phyloP scores from a whole-genome alignment of 148 eudicot species.

The Talinum fruticosum region DNA sequence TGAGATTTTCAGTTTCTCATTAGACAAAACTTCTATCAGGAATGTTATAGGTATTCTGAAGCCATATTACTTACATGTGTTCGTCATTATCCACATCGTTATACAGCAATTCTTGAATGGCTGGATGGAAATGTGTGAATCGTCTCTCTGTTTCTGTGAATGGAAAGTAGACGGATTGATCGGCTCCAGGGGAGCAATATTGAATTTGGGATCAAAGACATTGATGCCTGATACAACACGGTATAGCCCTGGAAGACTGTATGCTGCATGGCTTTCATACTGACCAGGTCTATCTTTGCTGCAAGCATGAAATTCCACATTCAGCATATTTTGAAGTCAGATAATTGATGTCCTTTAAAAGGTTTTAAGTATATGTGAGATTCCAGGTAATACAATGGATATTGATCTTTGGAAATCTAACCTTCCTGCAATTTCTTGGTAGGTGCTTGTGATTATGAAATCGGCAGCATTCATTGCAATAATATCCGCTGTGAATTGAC shows the following conservation, averaged over 20 bases:
- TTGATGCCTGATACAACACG: slow-evolving; percentile 86
- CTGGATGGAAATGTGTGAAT: slow-evolving; percentile 57
- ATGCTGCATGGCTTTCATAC: slow-evolving; percentile 82
- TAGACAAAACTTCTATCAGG: neutral
- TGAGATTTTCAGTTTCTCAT: neutral
- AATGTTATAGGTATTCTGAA: slow-evolving; percentile 1
- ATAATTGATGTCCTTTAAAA: slow-evolving; percentile 1
- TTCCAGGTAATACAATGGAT: neutral
- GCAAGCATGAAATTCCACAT: slow-evolving; percentile 29
- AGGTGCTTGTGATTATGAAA: slow-evolving; percentile 94
- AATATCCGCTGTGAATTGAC: slow-evolving; percentile 89
- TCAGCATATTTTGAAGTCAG: slow-evolving; percentile 5
- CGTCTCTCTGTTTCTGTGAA: slow-evolving; percentile 58
- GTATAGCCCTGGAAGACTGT: slow-evolving; percentile 80
- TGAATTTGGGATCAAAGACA: slow-evolving; percentile 91
- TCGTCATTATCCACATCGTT: slow-evolving; percentile 62
- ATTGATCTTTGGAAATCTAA: slow-evolving; percentile 17
- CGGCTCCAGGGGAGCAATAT: slow-evolving; percentile 91
- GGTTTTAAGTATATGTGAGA: neutral
- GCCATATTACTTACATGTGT: slow-evolving; percentile 58
- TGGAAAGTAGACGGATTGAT: slow-evolving; percentile 84
- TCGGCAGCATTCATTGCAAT: slow-evolving; percentile 94
- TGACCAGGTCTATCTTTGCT: slow-evolving; percentile 98
- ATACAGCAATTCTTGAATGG: slow-evolving; percentile 71
- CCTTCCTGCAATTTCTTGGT: slow-evolving; percentile 99